Conservation (phyloP, 2,329 filamentous ascomycete species). For the Escovopsis weberi region DNA sequence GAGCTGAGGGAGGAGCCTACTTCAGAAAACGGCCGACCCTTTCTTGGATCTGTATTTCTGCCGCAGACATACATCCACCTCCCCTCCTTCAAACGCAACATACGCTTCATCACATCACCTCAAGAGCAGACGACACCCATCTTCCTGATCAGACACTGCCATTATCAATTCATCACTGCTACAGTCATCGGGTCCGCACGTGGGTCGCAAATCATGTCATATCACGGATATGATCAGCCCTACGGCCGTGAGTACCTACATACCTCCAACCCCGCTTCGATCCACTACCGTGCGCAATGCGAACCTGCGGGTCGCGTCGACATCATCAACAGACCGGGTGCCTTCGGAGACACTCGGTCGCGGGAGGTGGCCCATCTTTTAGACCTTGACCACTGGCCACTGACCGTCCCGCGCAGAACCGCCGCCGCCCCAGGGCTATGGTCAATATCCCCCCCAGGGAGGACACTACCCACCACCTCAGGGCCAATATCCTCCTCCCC, state of each 20-base stretch:
- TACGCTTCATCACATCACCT: too few species aligned
- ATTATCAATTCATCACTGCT: too few species aligned
- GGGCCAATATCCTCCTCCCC: slow-evolving; percentile 7
- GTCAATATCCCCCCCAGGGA: slow-evolving; percentile 18
- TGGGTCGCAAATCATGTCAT: slow-evolving; percentile 16
- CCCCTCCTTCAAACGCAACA: too few species aligned
- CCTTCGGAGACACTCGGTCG: neutral
- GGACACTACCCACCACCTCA: slow-evolving; percentile 9
- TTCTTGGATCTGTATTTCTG: too few species aligned
- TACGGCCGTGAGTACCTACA: slow-evolving; percentile 21
- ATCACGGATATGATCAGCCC: slow-evolving; percentile 16
- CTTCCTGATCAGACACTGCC: too few species aligned
- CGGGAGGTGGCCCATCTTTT: neutral
- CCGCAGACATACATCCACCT: too few species aligned
- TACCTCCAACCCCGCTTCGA: neutral
- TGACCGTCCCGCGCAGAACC: slow-evolving; percentile 14
- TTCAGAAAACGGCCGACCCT: too few species aligned
- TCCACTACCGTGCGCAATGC: too few species aligned
- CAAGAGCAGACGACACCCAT: too few species aligned
- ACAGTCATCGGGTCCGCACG: too few species aligned
- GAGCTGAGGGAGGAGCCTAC: too few species aligned
- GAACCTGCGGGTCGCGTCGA: neutral
- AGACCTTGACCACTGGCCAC: neutral
- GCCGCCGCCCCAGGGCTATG: slow-evolving; percentile 25
- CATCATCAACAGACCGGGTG: neutral